A percentile compares a stretch with the other conserved stretches of the same genome.
Conservation (phyloP, 345 rosid genomes). For the Brassica juncea region DNA sequence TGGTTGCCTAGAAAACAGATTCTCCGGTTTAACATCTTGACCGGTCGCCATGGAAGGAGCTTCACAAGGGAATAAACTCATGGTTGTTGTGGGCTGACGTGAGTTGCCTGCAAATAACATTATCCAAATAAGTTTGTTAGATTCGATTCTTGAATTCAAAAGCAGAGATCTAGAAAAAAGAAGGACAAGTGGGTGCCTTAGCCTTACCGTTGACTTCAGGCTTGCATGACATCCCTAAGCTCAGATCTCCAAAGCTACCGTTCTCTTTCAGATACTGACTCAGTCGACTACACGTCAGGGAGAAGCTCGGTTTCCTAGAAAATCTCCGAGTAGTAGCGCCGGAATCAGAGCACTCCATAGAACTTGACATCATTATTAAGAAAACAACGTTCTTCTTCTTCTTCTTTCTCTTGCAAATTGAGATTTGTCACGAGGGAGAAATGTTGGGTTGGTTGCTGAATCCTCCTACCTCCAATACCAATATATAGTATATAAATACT, state of each 20-base stretch:
- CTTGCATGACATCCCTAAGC: slow-evolving; percentile 62
- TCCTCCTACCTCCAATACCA: slow-evolving; percentile 16
- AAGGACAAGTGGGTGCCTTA: background rate
- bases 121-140: slow-evolving; percentile 12
- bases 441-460: slow-evolving; percentile 18
- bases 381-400: background rate
- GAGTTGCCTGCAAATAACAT: slow-evolving; percentile 20
- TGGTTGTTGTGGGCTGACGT: slow-evolving; percentile 45
- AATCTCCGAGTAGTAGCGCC: slow-evolving; percentile 30
- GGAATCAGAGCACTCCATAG: slow-evolving; percentile 48
- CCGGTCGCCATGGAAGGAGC: slow-evolving; percentile 24
- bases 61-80: slow-evolving; percentile 70
- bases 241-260: slow-evolving; percentile 70
- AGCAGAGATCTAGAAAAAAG: background rate
- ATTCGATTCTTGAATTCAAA: background rate
- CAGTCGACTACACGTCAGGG: slow-evolving; percentile 62
- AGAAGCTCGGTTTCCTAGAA: slow-evolving; percentile 56
- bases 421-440: slow-evolving; percentile 36
- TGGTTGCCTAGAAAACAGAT: slow-evolving; percentile 58
- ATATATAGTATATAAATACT: background rate
- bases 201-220: slow-evolving; percentile 47
- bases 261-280: slow-evolving; percentile 80
- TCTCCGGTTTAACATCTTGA: slow-evolving; percentile 51
- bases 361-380: slow-evolving; percentile 49
- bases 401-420: background rate